A percentile compares a stretch with the other conserved stretches of the same genome.
phyloP scores from a whole-genome alignment of 176 grass and related monocot genomes.

The Otatea glauca region DNA sequence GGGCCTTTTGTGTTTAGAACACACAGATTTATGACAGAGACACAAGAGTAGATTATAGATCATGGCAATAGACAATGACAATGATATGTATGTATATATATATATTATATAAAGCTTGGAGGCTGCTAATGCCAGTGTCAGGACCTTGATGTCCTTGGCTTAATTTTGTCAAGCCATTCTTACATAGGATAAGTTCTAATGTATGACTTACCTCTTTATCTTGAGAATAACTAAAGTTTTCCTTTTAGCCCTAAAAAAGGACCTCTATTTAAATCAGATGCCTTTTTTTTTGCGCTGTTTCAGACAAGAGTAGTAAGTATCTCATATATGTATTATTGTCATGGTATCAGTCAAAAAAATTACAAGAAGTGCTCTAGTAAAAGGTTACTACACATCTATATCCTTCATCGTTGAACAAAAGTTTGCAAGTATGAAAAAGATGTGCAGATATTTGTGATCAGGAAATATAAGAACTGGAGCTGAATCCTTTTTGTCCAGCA shows the following conservation, averaged over 20 bases:
- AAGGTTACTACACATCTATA: slow-evolving; percentile 5
- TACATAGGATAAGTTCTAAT: background rate
- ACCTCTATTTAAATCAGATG: slow-evolving; percentile 1
- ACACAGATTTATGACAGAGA: background rate
- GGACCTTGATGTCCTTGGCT: background rate
- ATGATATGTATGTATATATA: too few species aligned
- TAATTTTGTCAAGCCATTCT: background rate
- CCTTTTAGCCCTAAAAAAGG: background rate
- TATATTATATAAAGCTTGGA: background rate
- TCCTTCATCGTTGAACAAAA: background rate
- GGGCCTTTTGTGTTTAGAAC: background rate
- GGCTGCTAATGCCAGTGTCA: background rate
- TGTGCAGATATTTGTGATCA: background rate
- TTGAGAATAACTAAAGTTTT: background rate
- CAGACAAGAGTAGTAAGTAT: background rate
- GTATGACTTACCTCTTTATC: background rate
- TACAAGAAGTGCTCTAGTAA: background rate
- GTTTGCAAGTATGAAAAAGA: background rate
- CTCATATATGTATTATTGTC: background rate
- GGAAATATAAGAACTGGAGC: background rate
- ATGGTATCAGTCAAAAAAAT: background rate
- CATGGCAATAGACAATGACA: background rate
- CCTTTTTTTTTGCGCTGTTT: background rate
- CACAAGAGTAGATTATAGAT: background rate
- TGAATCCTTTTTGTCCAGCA: background rate